A percentile compares a stretch with the other conserved stretches of the same genome.
Evolutionary conservation across 2,329 filamentous ascomycete genomes (phyloP).

Genomic region (Colletotrichum tamarilloi): DNA sequence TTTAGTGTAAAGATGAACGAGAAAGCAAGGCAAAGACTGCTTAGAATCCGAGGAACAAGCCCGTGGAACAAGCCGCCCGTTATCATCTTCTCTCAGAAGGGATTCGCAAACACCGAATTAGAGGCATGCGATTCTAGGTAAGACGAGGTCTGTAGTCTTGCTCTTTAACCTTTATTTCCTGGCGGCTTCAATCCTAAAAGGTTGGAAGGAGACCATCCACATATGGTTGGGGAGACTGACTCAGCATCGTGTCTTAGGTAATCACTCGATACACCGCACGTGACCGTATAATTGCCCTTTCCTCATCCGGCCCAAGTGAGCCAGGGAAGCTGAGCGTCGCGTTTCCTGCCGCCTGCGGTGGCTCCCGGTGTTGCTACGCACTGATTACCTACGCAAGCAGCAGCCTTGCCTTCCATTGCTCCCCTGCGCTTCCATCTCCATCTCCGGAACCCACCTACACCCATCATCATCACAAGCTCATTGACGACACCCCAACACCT

Average conservation of each 20-base stretch:
- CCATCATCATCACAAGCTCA: slow-evolving; percentile 33
- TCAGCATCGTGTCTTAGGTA: background rate
- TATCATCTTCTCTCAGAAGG: too few species aligned
- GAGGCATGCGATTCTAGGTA: too few species aligned
- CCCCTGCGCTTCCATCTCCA: slow-evolving; percentile 46
- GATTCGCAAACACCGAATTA: too few species aligned
- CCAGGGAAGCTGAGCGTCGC: slow-evolving; percentile 49
- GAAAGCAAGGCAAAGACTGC: too few species aligned
- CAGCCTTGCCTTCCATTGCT: slow-evolving; percentile 35
- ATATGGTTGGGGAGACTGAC: background rate
- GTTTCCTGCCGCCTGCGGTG: slow-evolving; percentile 57
- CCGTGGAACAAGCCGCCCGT: too few species aligned
- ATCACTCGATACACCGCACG: background rate
- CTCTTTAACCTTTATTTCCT: background rate
- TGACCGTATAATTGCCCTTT: background rate
- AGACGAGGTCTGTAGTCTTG: too few species aligned
- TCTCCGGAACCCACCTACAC: slow-evolving; percentile 39
- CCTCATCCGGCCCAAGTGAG: background rate
- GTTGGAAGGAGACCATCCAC: background rate
- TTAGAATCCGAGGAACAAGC: too few species aligned
- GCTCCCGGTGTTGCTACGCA: slow-evolving; percentile 17
- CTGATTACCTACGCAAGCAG: slow-evolving; percentile 35
- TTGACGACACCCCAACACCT: background rate
- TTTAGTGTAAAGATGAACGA: too few species aligned
- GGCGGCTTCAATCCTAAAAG: background rate